Conservation (phyloP, 495 filamentous ascomycete species). For the Talaromyces nanjingensis region DNA sequence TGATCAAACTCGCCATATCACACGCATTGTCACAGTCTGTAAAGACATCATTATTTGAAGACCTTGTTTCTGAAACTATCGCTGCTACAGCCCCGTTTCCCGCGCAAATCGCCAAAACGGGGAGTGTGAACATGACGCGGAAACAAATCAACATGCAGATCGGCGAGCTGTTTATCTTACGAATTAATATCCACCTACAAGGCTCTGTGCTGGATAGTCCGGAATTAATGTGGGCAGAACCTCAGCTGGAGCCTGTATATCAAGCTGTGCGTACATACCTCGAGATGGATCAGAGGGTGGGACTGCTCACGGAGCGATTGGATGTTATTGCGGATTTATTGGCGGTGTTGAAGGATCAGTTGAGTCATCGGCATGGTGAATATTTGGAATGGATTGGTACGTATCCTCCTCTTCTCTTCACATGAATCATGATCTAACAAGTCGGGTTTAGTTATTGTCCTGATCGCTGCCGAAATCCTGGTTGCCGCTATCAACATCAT, state of each 20-base stretch:
- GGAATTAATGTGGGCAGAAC: constrained; percentile 97
- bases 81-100: constrained; percentile 84
- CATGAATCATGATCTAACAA: not conserved
- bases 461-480: constrained; percentile 93
- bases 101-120: constrained; percentile 80
- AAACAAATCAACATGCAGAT: constrained; percentile 97
- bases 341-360: constrained; percentile 90
- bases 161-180: constrained; percentile 91
- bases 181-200: constrained; percentile 97
- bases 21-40: constrained; percentile 93
- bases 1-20: constrained; percentile 94
- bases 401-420: constrained; percentile 12
- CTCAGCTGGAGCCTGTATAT: constrained; percentile 91
- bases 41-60: constrained; percentile 95
- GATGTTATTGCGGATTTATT: constrained; percentile 92
- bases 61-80: constrained; percentile 89
- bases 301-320: constrained; percentile 78
- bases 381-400: constrained; percentile 92
- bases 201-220: constrained; percentile 95
- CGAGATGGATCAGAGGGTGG: constrained; percentile 96
- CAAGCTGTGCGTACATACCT: constrained; percentile 90
- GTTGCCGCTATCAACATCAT: constrained; percentile 94
- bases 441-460: constrained; percentile 64
- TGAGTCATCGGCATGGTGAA: constrained; percentile 93
- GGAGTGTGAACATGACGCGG: constrained; percentile 77